Evolutionary conservation across 1,284 basidiomycete species (phyloP), one percentile per base, ranked within the genome.

Genomic region (Cystobasidium slooffiae): DNA sequence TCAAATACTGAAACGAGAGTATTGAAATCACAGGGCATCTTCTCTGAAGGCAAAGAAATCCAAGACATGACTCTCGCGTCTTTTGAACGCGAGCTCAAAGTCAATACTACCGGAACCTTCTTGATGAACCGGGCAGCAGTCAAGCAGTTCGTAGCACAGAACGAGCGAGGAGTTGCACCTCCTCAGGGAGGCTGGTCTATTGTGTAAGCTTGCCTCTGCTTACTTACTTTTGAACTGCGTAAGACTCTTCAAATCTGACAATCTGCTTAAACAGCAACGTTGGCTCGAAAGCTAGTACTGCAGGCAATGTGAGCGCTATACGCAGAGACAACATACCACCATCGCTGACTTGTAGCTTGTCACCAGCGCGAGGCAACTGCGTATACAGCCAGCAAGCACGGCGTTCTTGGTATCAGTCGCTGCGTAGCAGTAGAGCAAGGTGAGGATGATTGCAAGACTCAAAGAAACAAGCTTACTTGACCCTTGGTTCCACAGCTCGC

Each of bases 81-180:
- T 18, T 63, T 74, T 24, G 66, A 74, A 31, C 49, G 56, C 22
- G 72, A 74, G 39, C 65, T 74, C 44, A 68, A 62, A 37, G 72
- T 74, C 56, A 74, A 74, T 51, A 63, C 65, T 10, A 74, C 64
- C 39, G 72, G 72, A 24, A 74, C 72, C 46, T 74, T 74, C 66
- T 47, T 74, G 24, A 62, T 68, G 66, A 74, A 74, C 53, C 22
- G 62, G n/a, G 61, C 39, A 20, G 72, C 56, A 3, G 72, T 74
- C 44, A 51, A 52, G 31, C 56, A 62, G 24, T 67, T 74, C 47
- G 47, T 58, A 20, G 44, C 53, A 46, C 72, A 74, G 47, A 74
- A 68, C 22, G 31, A 66, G 49, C 44, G 41, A n/a, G 72, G 72
- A 37, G 43, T 61, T n/a, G 41, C 41, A 10, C 66, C 49, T 8